Base-by-base conservation (phyloP, 768 basidiomycete species). In the Strobilomyces echinocephalus region DNA sequence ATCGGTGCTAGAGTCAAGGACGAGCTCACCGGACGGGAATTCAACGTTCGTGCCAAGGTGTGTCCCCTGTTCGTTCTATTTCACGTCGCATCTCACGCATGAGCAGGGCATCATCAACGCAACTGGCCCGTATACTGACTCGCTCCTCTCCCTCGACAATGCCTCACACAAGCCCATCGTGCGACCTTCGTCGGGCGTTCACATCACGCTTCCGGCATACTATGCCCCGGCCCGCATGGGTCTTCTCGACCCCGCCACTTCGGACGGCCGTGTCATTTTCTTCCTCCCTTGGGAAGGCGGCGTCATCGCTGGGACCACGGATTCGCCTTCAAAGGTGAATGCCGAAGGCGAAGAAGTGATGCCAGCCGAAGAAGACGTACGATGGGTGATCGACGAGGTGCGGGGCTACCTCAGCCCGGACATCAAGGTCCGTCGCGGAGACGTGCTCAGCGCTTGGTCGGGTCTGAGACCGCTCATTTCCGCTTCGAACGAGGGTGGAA, bases 241-340 rank as follows among this genome's bases (percentile, higher is more conserved):
- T 41, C 80, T 98, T 5, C 79, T 98, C 42, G 97, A 98, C 69
- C 97, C 95, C 1, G 79, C 91, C 3, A 97, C 97, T 5, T 92
- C 90, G 0, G 95, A 99, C 59, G 95, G 95, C 0, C 87, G 95
- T 26, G 95, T 99, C 51, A 95, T 99, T 66, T 99, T 97, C 80
- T 97, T 99, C 81, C 81, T 99, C 10, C 95, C 95, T 0, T 99
- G 97, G 95, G 87, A 97, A 72, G 95, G 95, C 9, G 92, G 88
- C 74, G 94, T 94, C 38, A 94, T 99, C 57, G 95, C 95, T 2
- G 95, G 95, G 24, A 97, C 97, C 3, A 99, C 95, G 8, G 95
- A 99, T 69, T 79, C 88, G 0, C 87, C 88, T 0, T 84, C 88
- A 3, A 65, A 72, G 2, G 88, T 95, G 49, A 76, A 77, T 31